phyloP scores from a whole-genome alignment of 1,139 yeast species.

The Candida buenavistaensis region DNA sequence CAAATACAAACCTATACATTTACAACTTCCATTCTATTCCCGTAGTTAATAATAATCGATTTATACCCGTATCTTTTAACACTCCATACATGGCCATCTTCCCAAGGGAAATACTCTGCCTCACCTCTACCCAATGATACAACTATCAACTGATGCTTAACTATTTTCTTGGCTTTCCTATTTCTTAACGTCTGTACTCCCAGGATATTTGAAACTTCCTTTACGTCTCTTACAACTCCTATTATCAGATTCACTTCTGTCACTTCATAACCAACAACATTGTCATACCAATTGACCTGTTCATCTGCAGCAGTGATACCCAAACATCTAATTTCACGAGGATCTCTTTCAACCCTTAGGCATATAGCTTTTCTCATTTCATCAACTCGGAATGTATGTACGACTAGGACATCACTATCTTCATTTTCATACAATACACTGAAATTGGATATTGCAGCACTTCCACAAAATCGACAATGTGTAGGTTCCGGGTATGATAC shows the following conservation, averaged over 20 bases:
- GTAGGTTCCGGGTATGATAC: conserved; percentile 84
- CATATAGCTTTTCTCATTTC: conserved; percentile 72
- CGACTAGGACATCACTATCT: conserved; percentile 50
- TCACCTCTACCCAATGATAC: conserved; percentile 26
- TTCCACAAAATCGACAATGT: conserved; percentile 89
- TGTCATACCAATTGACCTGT: conserved; percentile 63
- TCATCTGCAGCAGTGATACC: conserved; percentile 80
- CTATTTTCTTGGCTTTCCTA: conserved; percentile 3
- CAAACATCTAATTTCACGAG: conserved; percentile 83
- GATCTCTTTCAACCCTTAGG: conserved; percentile 87
- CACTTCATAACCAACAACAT: conserved; percentile 74
- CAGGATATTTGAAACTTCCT: conserved; percentile 7
- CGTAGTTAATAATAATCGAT: no score
- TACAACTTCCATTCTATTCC: no score
- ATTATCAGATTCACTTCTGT: conserved; percentile 76
- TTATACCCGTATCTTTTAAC: no score
- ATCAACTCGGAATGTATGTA: conserved; percentile 73
- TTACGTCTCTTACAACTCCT: conserved; percentile 43
- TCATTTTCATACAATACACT: conserved; percentile 70
- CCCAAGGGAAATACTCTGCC: conserved; percentile 2
- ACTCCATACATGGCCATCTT: no score
- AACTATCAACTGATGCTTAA: conserved; percentile 36
- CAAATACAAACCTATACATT: no score
- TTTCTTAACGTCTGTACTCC: conserved; percentile 24
- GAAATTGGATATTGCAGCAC: conserved; percentile 74